Base-by-base conservation (phyloP, 805 yeast species). In the Ogataea paradorogensis region DNA sequence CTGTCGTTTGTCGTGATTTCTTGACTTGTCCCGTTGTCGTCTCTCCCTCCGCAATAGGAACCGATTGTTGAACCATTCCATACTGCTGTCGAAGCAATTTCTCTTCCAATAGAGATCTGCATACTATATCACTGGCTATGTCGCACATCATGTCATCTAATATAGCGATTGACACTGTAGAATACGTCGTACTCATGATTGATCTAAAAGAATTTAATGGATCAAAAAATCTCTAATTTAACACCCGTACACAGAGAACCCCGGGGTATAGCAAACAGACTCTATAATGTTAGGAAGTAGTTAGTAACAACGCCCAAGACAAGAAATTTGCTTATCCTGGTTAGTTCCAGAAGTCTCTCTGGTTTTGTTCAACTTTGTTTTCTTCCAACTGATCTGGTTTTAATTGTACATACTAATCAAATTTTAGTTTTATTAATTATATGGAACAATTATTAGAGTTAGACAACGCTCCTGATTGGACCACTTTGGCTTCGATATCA, bases 391-490 rank as follows among this genome's bases (percentile, higher is more conserved):
- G 20, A 18, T 18, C 6, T 18, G 20, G 20, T 18, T 18, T 18
- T 6, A 18, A 18, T 5, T 18, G 6, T 18, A 18, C 6, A 5
- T 18, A 6, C 20, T 18, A 18, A 18, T 18, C 20, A 18, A 18
- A 18, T 18, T 18, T 18, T 18, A 6, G 6, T 18, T 6, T 6
- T 18, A 18, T 18, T 18, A 18, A 5, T 18, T 18, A 5, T 18
- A 23, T 23, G 25, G 25, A 5, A 23, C 9, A 4, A 5, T 8
- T 14, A 11, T 26, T 25, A 13, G 35, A 38, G 3, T 15, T 20
- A 22, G 82, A 75, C 30, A 71, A 66, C 30, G 51, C 63, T 5
- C 79, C 72, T 45, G 82, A 79, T 46, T 80, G 85, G 85, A 63
- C 71, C 9, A 56, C 61, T 44, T 43, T 69, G 33, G 53, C 62